Evolutionary conservation across 2,329 filamentous ascomycete species (phyloP).

Genomic region (Polytolypa hystricis): DNA sequence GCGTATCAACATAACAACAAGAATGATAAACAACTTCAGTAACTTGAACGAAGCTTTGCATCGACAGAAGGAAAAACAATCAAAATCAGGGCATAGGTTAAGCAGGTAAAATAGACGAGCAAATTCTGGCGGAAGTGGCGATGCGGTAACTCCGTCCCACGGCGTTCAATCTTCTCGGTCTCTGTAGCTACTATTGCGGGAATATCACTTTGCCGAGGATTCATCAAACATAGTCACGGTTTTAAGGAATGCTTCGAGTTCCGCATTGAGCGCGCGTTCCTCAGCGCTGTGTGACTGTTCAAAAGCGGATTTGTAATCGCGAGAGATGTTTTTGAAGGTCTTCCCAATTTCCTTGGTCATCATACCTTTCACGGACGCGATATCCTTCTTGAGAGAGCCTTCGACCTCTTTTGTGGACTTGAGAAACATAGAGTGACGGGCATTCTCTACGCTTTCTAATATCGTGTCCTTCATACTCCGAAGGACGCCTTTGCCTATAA

Average conservation of each 20-base stretch:
- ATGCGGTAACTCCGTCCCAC: no score
- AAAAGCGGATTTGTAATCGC: constrained; percentile 1
- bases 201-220: no score
- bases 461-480: constrained; percentile 1
- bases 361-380: not conserved
- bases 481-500: not conserved
- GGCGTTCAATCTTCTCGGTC: no score
- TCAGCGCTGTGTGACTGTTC: not conserved
- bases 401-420: not conserved
- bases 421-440: constrained; percentile 1
- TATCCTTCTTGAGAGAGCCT: not conserved
- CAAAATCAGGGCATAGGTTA: no score
- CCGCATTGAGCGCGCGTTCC: not conserved
- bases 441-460: not conserved
- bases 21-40: no score
- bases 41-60: no score
- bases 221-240: not conserved
- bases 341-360: not conserved
- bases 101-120: no score
- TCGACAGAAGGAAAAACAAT: no score
- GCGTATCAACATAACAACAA: no score
- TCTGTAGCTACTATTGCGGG: no score
- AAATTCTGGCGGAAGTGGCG: no score
- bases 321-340: not conserved
- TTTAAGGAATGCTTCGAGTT: not conserved